phyloP scores from a whole-genome alignment of 345 rosid species.

The Brassica carinata region DNA sequence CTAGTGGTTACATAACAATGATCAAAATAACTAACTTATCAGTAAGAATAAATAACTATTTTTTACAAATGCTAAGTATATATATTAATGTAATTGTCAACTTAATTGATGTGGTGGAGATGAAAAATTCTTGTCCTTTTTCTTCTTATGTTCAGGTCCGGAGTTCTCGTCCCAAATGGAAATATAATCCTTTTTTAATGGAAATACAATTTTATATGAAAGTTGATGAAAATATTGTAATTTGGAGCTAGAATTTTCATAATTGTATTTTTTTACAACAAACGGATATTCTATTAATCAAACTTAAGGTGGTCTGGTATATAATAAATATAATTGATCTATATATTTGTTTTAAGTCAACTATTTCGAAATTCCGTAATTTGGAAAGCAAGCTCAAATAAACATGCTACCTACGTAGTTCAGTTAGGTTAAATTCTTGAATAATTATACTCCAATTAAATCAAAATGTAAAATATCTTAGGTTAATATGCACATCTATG shows the following conservation, averaged over 20 bases:
- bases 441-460: not conserved
- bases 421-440: no score
- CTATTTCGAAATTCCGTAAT: not conserved
- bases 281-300: no score
- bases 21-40: not conserved
- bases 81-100: not conserved
- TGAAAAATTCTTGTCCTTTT: not conserved
- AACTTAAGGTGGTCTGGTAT: no score
- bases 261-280: no score
- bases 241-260: not conserved
- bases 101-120: not conserved
- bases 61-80: not conserved
- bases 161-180: not conserved
- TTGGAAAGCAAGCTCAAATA: not conserved
- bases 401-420: not conserved
- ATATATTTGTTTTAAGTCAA: not conserved
- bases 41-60: not conserved
- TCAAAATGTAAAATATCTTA: not conserved
- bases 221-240: not conserved
- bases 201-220: not conserved
- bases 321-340: not conserved
- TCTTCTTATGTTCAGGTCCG: not conserved
- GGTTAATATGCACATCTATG: not conserved
- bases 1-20: slow-evolving; percentile 13
- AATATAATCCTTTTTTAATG: no score